Evolutionary conservation across 2,329 filamentous ascomycete species (phyloP), one percentile per base, ranked within the genome.

Genomic region (Apiospora pterosperma): DNA sequence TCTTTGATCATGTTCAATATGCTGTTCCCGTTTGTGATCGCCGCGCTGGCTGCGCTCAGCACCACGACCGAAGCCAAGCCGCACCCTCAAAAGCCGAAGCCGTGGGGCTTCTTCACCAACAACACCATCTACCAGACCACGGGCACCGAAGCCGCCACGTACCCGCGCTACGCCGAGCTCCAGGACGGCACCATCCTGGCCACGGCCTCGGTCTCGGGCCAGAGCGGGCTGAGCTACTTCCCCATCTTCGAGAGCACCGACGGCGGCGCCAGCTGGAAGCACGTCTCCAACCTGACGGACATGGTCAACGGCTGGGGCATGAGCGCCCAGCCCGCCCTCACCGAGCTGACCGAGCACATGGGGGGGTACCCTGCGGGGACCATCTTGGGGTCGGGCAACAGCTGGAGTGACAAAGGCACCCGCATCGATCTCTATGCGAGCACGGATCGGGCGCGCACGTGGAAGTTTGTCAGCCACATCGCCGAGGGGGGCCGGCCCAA

Each of bases 371-470:
- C 81, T 1, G 82, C 82, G 5, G 90, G 89, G 5, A 91, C 89
- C 0, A 77, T 92, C 36, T 78, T 92, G 14, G 75, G 83, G 5
- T 80, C 87, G 0, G 88, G 86, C 2, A 88, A 83, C 69, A 85
- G 84, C 52, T 87, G 77, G 31, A 77, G 90, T 73, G 77, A 90
- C 31, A 87, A 83, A 59, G 76, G 81, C 64, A 91, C 89, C 1
- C 81, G 88, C 66, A 89, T 92, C 62, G 89, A 91, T 66, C 77
- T 92, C 5, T 92, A 92, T 70, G 89, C 88, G 12, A 87, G 83
- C 52, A 79, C 73, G 11, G 87, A 92, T 70, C 76, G 78, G 34
- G 90, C 88, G 7, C 70, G 77, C 23, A 87, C 82, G 2, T 92
- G 89, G 89, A 77, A 84, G 36, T 92, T 91, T 67, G 84, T 90